These are phyloP conservation scores for Ogataea degrootiae DNA, from an alignment of 805 yeast genomes.

Conservation along the genomic window DNA sequence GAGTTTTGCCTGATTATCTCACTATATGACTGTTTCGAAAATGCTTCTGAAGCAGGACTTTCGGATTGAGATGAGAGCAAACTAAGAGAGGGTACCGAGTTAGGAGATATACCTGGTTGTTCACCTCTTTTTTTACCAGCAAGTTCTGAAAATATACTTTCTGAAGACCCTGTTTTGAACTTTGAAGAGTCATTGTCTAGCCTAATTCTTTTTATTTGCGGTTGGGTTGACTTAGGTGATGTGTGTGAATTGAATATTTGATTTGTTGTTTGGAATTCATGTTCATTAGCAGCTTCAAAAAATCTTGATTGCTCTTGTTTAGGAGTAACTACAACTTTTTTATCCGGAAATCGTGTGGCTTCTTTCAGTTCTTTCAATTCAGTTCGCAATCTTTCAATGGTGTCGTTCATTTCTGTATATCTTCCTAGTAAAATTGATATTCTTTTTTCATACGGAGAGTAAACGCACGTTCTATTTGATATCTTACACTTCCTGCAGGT, in stretches of 20 bases:
- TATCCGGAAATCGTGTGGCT: not conserved
- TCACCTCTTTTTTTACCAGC: slow-evolving; percentile 6
- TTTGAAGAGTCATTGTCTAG: not conserved
- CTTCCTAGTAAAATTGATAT: slow-evolving; percentile 18
- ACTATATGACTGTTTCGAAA: not conserved
- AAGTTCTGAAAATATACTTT: slow-evolving; percentile 11
- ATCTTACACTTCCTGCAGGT: slow-evolving; percentile 15
- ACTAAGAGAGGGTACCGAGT: no score
- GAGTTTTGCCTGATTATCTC: not conserved
- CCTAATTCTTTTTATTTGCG: not conserved
- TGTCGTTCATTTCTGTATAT: slow-evolving; percentile 16
- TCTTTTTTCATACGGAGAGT: slow-evolving; percentile 19
- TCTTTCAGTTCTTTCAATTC: slow-evolving; percentile 6
- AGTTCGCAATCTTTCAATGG: slow-evolving; percentile 10
- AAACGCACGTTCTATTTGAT: slow-evolving; percentile 13
- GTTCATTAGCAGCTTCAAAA: no score
- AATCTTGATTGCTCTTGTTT: no score
- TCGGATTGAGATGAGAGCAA: not conserved
- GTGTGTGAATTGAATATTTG: no score
- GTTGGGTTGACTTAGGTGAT: no score
- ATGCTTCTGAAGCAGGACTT: not conserved
- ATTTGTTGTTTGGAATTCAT: no score
- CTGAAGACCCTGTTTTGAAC: slow-evolving; percentile 1
- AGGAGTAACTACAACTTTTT: no score
- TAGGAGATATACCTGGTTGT: no score